Base-by-base conservation (phyloP, 2,329 filamentous ascomycete species). In the Nothophaeocryptopus gaeumannii region DNA sequence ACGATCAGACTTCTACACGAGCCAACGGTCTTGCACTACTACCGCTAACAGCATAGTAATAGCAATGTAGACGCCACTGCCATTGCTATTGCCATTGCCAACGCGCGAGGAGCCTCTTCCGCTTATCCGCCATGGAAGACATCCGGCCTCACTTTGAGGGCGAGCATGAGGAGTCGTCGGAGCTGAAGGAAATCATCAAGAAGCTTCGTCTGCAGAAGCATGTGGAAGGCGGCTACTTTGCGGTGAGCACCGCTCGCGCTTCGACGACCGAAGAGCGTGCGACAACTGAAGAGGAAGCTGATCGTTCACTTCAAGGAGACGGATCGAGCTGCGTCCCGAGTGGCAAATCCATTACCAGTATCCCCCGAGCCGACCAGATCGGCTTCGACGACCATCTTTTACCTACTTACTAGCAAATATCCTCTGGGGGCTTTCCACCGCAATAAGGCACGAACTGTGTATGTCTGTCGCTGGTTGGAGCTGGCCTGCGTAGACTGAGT, bases 141-240 rank as follows among this genome's bases (percentile, higher is more conserved):
- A 26, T 26, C 7, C 20, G 20, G 20, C 20, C 20, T 4, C 7
- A 49, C 29, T 13, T 44, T 34, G 41, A 50, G 20, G 47, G 35
- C 31, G 32, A 40, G 13, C 41, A 54, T 26, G 42, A 50, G 2
- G 55, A 53, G 38, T 51, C 50, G 10, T 11, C 44, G n/a, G 16
- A 48, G 13, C 9, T 55, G n/a, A 41, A 74, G 41, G 61, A 66
- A 46, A 64, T 75, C 30, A 74, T 80, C 61, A 50, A 59, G 32
- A 56, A 69, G 14, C 74, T 85, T 41, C 59, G 69, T 15, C 73
- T 85, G 20, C 63, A 71, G 40, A 70, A 74, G 8, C 82, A 86
- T 66, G 74, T 81, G 37, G 82, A 86, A 69, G 83, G 83, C 45
- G 82, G 83, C 39, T 86, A 82, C 69, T 86, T 79, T 60, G 69